phyloP scores from a whole-genome alignment of 371 early-diverging fungal genomes.

The Rhizomucor miehei region DNA sequence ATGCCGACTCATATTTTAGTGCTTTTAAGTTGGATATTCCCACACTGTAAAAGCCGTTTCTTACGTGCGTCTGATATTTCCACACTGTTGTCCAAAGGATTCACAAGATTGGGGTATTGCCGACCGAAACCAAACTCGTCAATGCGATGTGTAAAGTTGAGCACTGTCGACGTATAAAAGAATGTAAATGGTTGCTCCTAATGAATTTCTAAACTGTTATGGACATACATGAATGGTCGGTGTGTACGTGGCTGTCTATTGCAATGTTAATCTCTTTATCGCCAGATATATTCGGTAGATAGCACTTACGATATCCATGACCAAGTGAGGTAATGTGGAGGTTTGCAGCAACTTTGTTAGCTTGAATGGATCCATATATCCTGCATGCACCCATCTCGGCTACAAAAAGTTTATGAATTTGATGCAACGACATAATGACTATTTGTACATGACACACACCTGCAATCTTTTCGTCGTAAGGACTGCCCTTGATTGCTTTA shows the following conservation, averaged over 20 bases:
- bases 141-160: slow-evolving; percentile 94
- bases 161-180: slow-evolving; percentile 37
- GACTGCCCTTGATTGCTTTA: slow-evolving; percentile 38
- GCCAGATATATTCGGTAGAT: neutral
- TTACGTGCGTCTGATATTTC: slow-evolving; percentile 63
- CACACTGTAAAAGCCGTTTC: slow-evolving; percentile 6
- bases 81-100: slow-evolving; percentile 83
- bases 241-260: slow-evolving; percentile 41
- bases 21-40: neutral
- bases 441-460: slow-evolving; percentile 10
- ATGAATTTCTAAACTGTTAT: no score
- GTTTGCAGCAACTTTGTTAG: slow-evolving; percentile 84
- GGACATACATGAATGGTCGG: slow-evolving; percentile 65
- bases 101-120: slow-evolving; percentile 77
- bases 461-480: slow-evolving; percentile 33
- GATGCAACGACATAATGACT: no score
- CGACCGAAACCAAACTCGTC: slow-evolving; percentile 89
- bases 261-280: neutral
- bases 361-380: slow-evolving; percentile 68
- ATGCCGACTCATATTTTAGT: neutral
- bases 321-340: slow-evolving; percentile 89
- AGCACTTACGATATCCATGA: slow-evolving; percentile 76
- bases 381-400: slow-evolving; percentile 69
- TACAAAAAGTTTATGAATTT: no score
- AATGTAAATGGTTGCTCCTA: no score